Conservation (phyloP, 192 early-diverging fungal species). For the Backusella circina region DNA sequence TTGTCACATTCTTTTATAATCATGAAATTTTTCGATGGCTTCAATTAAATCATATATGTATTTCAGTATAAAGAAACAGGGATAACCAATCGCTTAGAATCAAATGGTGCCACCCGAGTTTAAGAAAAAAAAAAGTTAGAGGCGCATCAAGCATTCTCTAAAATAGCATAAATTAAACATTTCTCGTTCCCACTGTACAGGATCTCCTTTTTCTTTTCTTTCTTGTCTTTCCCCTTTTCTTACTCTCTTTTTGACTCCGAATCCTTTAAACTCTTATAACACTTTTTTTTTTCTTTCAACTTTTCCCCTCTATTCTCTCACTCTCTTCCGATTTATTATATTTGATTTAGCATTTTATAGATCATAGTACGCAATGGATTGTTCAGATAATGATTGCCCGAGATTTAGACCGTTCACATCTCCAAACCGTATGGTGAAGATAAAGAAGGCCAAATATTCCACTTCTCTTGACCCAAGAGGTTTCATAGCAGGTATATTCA, state of each 20-base stretch:
- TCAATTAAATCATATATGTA: conserved; percentile 4
- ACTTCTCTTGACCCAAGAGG: conserved; percentile 58
- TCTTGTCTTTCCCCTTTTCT: not conserved
- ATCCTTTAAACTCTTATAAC: not conserved
- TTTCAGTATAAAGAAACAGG: not conserved
- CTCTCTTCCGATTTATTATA: not conserved
- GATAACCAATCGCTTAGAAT: not conserved
- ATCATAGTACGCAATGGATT: not conserved
- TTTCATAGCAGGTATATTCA: conserved; percentile 53
- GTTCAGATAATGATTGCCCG: conserved; percentile 30
- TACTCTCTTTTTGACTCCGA: not conserved
- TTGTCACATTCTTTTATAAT: conserved; percentile 1
- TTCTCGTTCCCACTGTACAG: not conserved
- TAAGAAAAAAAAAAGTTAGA: not conserved
- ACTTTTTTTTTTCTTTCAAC: not conserved
- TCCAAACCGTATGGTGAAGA: conserved; percentile 17
- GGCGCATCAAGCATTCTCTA: not conserved
- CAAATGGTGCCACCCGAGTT: not conserved
- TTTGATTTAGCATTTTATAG: not conserved
- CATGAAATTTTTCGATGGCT: not conserved
- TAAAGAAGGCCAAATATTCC: conserved; percentile 57
- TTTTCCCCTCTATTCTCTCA: not conserved
- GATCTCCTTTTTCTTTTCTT: not conserved
- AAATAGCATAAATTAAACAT: conserved; percentile 8
- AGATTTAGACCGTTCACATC: conserved; percentile 29